phyloP scores from a whole-genome alignment of 2,329 filamentous ascomycete species.

The Epichloe typhina region DNA sequence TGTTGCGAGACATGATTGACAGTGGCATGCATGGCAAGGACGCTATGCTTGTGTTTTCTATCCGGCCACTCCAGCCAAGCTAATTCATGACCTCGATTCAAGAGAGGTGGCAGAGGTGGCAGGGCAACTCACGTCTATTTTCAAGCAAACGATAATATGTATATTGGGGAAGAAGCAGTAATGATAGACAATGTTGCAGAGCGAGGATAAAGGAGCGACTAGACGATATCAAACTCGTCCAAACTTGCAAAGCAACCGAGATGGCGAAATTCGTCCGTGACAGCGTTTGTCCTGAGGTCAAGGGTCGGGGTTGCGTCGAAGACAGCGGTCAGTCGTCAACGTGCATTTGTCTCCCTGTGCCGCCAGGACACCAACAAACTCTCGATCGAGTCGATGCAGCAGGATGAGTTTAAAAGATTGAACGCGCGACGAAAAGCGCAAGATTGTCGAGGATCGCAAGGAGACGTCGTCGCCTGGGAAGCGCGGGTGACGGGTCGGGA shows the following conservation, averaged over 20 bases:
- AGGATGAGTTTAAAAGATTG: slow-evolving; percentile 4
- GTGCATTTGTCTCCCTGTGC: slow-evolving; percentile 20
- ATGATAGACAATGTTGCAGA: not conserved
- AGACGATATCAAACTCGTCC: slow-evolving; percentile 24
- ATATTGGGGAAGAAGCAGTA: slow-evolving; percentile 5
- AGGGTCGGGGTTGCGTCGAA: slow-evolving; percentile 10
- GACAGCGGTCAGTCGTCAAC: slow-evolving; percentile 16
- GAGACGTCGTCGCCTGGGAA: slow-evolving; percentile 20
- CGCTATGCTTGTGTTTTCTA: not conserved
- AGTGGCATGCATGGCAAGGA: not conserved
- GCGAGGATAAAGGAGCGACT: slow-evolving; percentile 29
- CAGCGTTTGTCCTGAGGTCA: slow-evolving; percentile 8
- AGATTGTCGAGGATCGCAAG: slow-evolving; percentile 18
- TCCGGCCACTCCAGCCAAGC: not conserved
- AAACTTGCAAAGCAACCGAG: slow-evolving; percentile 12
- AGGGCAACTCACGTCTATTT: slow-evolving; percentile 10
- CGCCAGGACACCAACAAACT: slow-evolving; percentile 14
- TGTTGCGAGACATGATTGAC: not conserved
- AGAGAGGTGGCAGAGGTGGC: not conserved
- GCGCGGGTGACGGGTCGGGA: slow-evolving; percentile 17
- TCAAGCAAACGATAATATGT: slow-evolving; percentile 4
- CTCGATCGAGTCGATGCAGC: slow-evolving; percentile 7
- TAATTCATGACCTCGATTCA: not conserved
- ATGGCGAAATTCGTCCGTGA: slow-evolving; percentile 16
- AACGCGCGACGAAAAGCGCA: slow-evolving; percentile 8